phyloP scores from a whole-genome alignment of 306 rosid genomes.

The Parietaria judaica region DNA sequence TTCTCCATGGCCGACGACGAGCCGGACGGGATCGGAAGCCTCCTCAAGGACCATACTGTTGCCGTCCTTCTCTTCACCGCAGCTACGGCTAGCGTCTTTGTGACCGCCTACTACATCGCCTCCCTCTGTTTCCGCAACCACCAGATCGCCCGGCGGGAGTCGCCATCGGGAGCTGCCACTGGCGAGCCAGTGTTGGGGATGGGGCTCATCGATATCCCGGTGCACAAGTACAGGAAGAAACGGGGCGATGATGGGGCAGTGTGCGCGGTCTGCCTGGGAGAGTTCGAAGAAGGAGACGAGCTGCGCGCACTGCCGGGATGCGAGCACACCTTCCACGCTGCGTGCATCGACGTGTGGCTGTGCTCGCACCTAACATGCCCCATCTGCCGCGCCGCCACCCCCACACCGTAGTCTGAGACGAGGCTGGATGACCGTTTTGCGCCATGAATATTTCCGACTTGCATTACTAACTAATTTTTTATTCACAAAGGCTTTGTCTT shows the following conservation, averaged over 20 bases:
- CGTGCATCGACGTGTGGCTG: conserved; percentile 65
- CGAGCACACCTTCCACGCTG: conserved; percentile 42
- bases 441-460: background rate
- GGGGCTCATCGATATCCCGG: background rate
- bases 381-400: conserved; percentile 39
- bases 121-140: background rate
- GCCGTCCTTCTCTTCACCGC: background rate
- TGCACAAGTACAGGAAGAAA: background rate
- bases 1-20: background rate
- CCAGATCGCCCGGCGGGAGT: background rate
- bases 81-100: background rate
- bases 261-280: conserved; percentile 51
- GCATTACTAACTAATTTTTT: too few relatives aligned
- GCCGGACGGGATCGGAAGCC: background rate
- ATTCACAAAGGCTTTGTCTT: too few relatives aligned
- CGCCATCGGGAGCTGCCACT: background rate
- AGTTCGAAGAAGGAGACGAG: conserved; percentile 55
- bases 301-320: conserved; percentile 41
- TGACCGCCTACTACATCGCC: background rate
- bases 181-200: background rate
- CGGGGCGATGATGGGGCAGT: background rate
- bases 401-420: conserved; percentile 9
- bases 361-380: conserved; percentile 48
- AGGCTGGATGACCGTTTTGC: background rate
- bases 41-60: background rate